Base-by-base conservation (phyloP, 345 rosid species). In the Bruguiera parviflora region DNA sequence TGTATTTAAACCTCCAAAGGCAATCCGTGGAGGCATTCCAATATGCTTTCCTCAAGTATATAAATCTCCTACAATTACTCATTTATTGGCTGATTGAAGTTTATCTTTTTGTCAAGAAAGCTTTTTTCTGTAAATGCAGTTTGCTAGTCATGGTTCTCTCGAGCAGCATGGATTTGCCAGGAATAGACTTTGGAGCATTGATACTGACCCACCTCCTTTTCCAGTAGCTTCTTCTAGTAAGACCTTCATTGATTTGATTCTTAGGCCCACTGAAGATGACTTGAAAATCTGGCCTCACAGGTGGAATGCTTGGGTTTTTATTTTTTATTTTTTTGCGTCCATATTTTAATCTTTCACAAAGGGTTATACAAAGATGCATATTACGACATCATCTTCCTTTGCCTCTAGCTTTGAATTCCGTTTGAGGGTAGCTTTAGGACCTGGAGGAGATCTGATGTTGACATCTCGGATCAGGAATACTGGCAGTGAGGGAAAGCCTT, bases 91-190 rank as follows among this genome's bases (percentile, higher is more conserved):
- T 55, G 58, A 53, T 55, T 22, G 29, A 55, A 22, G 58, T 22
- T 53, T 20, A 11, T 55, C 9, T 3, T 55, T 13, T 22, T 13
- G 5, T 55, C 49, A 43, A 43, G 49, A 43, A 43, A 22, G 49
- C 9, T 5, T 22, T 67, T 8, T 47, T 67, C 51, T 59, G 55
- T 20, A 35, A 29, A 8, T 77, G 76, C 70, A 77, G 77, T 72
- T 72, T 60, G 64, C 77, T 20, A 77, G 27, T 47, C 71, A 24
- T 25, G 80, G 80, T 58, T 25, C 70, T 31, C 77, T 77, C 37
- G 80, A 77, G 24, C 64, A 19, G 39, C 80, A 77, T 68, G 80
- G 80, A 53, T 77, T 77, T 72, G 77, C 80, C 28, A 77, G 80
- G 70, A 72, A 73, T 43, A 72, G 67, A 15, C 18, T 58, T 32